These are phyloP conservation scores for Tetraselmis striata DNA, from an alignment of 139 green algal genomes.

Conservation along the genomic window DNA sequence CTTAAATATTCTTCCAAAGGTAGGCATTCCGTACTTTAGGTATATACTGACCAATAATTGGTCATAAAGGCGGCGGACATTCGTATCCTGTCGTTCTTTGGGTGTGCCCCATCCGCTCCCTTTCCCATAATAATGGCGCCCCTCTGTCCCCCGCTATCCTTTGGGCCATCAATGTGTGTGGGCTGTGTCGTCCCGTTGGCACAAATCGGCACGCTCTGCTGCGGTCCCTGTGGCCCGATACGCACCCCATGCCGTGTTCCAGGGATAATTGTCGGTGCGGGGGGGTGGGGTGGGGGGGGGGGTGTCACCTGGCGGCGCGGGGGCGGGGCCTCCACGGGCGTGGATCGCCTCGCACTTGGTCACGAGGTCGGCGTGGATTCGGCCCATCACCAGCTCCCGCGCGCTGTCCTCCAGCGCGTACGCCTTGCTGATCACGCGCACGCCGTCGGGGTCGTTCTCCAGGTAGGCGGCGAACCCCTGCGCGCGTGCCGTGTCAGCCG, in stretches of 20 bases:
- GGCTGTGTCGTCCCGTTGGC: no score
- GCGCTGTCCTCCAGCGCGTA: slow-evolving; percentile 40
- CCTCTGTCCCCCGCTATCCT: no score
- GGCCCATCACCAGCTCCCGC: slow-evolving; percentile 14
- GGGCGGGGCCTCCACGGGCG: slow-evolving; percentile 34
- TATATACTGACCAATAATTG: no score
- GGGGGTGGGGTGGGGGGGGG: background rate
- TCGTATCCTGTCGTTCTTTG: no score
- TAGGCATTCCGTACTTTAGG: no score
- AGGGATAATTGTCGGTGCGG: background rate
- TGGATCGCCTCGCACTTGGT: slow-evolving; percentile 38
- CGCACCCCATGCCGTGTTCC: background rate
- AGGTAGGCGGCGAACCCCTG: background rate
- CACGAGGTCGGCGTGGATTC: slow-evolving; percentile 36
- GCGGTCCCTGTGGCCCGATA: no score
- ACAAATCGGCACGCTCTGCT: no score
- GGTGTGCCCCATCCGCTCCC: no score
- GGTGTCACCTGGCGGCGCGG: slow-evolving; percentile 20
- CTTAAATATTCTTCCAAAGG: no score
- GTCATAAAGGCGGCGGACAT: no score
- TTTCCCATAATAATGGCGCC: no score
- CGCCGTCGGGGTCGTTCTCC: background rate
- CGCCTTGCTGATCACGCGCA: slow-evolving; percentile 27
- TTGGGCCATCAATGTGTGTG: no score
- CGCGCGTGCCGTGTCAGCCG: background rate